Conservation (phyloP, 768 basidiomycete genomes). For the Filobasidium wieringae region DNA sequence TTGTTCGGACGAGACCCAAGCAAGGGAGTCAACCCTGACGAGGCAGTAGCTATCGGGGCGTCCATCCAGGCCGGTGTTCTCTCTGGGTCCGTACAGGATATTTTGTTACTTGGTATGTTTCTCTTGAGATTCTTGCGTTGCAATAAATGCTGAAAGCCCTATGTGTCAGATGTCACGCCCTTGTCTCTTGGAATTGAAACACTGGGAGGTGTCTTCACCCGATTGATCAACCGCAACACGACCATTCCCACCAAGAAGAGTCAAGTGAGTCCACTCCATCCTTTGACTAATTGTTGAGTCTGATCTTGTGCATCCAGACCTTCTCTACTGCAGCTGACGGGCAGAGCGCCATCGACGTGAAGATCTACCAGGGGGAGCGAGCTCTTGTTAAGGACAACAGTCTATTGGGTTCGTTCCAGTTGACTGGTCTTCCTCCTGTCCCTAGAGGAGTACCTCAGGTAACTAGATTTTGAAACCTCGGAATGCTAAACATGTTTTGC, state of each 20-base stretch:
- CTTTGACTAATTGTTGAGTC: no score
- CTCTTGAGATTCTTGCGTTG: slow-evolving; percentile 20
- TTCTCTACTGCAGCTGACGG: slow-evolving; percentile 99
- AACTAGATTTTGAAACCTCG: no score
- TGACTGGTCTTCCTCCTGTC: slow-evolving; percentile 81
- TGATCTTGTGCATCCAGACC: no score
- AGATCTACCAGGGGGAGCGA: slow-evolving; percentile 99
- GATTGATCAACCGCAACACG: slow-evolving; percentile 94
- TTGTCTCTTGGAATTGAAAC: slow-evolving; percentile 91
- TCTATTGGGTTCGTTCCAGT: slow-evolving; percentile 96
- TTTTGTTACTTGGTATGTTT: slow-evolving; percentile 50
- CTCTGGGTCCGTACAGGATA: slow-evolving; percentile 90
- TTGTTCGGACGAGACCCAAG: slow-evolving; percentile 93
- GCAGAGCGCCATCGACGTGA: slow-evolving; percentile 98
- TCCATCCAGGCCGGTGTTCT: slow-evolving; percentile 97
- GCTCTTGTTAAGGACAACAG: slow-evolving; percentile 98
- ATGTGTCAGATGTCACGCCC: slow-evolving; percentile 64
- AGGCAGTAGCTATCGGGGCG: slow-evolving; percentile 96
- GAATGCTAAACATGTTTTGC: no score
- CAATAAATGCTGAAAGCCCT: slow-evolving; percentile 36
- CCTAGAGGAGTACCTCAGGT: slow-evolving; percentile 52
- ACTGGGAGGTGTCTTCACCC: slow-evolving; percentile 98
- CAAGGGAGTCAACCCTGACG: slow-evolving; percentile 99
- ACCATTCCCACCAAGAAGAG: slow-evolving; percentile 99
- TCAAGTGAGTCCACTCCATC: no score